These are phyloP conservation scores for Vigna angularis DNA, from an alignment of 306 rosid species.

Conservation along the genomic window DNA sequence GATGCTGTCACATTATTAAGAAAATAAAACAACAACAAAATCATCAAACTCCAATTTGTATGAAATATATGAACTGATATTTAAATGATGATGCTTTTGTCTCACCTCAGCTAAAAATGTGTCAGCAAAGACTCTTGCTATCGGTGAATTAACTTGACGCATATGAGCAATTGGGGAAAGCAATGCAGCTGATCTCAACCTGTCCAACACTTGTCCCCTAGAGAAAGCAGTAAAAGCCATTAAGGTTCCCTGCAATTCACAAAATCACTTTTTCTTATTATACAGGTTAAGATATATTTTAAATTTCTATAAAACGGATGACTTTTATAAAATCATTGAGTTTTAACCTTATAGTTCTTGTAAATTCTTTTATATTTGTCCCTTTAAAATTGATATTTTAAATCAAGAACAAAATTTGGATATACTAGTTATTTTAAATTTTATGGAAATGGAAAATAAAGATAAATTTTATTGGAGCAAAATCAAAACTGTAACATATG, in stretches of 20 bases:
- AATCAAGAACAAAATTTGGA: too few species aligned
- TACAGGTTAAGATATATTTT: too few species aligned
- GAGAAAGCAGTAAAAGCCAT: slow-evolving; percentile 68
- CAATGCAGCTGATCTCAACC: slow-evolving; percentile 74
- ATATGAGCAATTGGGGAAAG: slow-evolving; percentile 81
- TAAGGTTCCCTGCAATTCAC: slow-evolving; percentile 72
- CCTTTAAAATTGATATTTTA: too few species aligned
- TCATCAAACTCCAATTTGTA: not conserved
- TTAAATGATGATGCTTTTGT: not conserved
- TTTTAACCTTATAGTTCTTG: too few species aligned
- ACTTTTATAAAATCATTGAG: too few species aligned
- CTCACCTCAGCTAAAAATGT: slow-evolving; percentile 57
- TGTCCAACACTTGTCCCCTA: slow-evolving; percentile 47
- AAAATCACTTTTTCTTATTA: too few species aligned
- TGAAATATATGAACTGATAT: not conserved
- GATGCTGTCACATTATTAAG: slow-evolving; percentile 43
- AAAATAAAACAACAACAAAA: not conserved
- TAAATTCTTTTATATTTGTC: too few species aligned
- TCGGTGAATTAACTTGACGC: slow-evolving; percentile 53
- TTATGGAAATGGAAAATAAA: too few species aligned
- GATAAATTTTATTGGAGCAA: too few species aligned
- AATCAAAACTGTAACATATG: too few species aligned
- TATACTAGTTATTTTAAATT: too few species aligned
- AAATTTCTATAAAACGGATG: too few species aligned
- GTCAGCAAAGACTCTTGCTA: slow-evolving; percentile 55